Base-by-base conservation (phyloP, 208 protist species). In the Lotmaria passim region DNA sequence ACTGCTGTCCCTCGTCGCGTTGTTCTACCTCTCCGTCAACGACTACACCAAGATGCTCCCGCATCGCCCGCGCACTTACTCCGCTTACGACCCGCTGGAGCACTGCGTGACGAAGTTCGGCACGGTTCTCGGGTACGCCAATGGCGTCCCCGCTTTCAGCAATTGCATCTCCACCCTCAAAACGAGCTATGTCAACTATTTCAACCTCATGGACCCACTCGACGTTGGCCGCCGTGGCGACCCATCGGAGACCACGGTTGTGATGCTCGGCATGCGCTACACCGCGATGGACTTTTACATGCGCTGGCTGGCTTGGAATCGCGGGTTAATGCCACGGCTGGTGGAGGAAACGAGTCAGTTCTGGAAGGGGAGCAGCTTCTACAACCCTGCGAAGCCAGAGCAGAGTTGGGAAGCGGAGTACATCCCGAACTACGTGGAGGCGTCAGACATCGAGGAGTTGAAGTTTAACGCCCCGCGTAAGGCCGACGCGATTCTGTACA, bases 61-160 rank as follows among this genome's bases (percentile, higher is more conserved):
- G 15, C 17, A 46, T 17, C 53, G 36, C 10, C 23, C 5, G 0
- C 62, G 48, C 68, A 39, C 5, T 12, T 64, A 68, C 65, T 10
- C 31, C 57, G 26, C 24, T 46, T 88, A 75, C 53, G 77, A 87
- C 43, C 69, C 64, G 15, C 61, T 87, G 14, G 43, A 66, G 36
- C 63, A 85, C 19, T 93, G 83, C 59, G 67, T 57, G 28, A 86
- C 87, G 17, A 59, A 69, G 2, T 84, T 87, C 36, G 84, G 79
- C 14, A 72, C 70, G 14, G 23, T 85, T 12, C 74, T 93, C n/a
- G 87, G 87, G 39, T 75, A 81, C 59, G 79, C 78, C 12, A 60
- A 80, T 46, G 53, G 72, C 44, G 70, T 88, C 6, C 87, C 85
- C 1, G 82, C 78, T 19, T 90, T 82, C 60, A 93, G 87, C 71